Evolutionary conservation across 75 land plant genomes (phyloP), one percentile per base, ranked within the genome.

Genomic region (Picea glauca): DNA sequence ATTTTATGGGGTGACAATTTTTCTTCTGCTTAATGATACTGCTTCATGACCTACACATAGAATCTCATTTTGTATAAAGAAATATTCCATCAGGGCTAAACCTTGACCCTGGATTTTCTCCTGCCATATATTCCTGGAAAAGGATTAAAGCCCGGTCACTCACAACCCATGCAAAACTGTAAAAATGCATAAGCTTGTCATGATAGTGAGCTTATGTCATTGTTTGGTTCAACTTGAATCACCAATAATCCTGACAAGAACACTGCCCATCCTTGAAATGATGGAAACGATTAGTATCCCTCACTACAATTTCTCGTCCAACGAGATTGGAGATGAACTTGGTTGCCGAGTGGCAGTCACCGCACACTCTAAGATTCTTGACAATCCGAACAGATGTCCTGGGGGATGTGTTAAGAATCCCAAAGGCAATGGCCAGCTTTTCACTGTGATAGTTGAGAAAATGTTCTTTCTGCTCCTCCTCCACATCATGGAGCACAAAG

Each of bases 361-460:
- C 63, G 8, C 63, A 62, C 23, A 62, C 23, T 62, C 63, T 62
- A 23, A 20, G 63, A 62, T 62, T 62, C 21, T 62, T 62, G 23
- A 20, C 21, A 2, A 62, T 62, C 21, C 23, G 63, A 20, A 62
- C 20, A 20, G n/a, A 5, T 21, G n/a, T 62, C 63, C 63, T 21
- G 5, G n/a, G n/a, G 63, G 63, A 5, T 20, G 63, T 62, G 23
- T 62, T 62, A 23, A 62, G 20, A 18, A 62, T 62, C 63, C 63
- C 63, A 20, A 62, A 62, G 20, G 63, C 63, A 20, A 62, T 20
- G 9, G 63, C 63, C 63, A 62, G 18, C 63, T 62, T 62, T 62
- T 62, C 63, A 62, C 63, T 62, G 23, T 62, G 63, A 62, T 18
- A 62, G 63, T 62, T 62, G 63, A 62, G 63, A 62, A 62, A 23